Conservation (phyloP, 2,329 filamentous ascomycete species). For the Cladophialophora immunda region DNA sequence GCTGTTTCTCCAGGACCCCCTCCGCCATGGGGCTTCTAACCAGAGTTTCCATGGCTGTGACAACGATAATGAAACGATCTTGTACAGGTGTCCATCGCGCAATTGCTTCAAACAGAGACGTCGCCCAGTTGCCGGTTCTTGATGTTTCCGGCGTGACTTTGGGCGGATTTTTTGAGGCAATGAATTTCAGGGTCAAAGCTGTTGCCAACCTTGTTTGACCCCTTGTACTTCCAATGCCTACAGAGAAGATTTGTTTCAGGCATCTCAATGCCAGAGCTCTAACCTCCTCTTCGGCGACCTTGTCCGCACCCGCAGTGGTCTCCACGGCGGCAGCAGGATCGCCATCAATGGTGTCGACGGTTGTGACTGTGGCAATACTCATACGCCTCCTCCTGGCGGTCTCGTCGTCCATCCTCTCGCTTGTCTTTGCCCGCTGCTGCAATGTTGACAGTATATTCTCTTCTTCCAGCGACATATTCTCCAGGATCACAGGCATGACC, state of each 20-base stretch:
- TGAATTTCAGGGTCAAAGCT: slow-evolving; percentile 75
- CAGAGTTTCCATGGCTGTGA: slow-evolving; percentile 81
- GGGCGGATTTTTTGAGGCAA: slow-evolving; percentile 65
- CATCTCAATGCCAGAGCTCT: slow-evolving; percentile 85
- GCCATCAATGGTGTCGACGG: slow-evolving; percentile 73
- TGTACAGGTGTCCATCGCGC: slow-evolving; percentile 92
- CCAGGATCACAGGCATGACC: slow-evolving; percentile 83
- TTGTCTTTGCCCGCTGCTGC: slow-evolving; percentile 70
- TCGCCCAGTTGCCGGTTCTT: slow-evolving; percentile 75
- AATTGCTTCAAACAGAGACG: slow-evolving; percentile 79
- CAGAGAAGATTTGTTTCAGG: slow-evolving; percentile 83
- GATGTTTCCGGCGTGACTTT: slow-evolving; percentile 53
- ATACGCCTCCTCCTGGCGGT: slow-evolving; percentile 71
- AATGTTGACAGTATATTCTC: slow-evolving; percentile 75
- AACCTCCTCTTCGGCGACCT: slow-evolving; percentile 86
- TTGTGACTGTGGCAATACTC: slow-evolving; percentile 81
- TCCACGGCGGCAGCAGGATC: slow-evolving; percentile 72
- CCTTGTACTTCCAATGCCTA: slow-evolving; percentile 70
- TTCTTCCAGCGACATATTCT: slow-evolving; percentile 82
- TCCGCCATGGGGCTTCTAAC: slow-evolving; percentile 73
- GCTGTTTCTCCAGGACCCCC: slow-evolving; percentile 75
- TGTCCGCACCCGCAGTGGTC: slow-evolving; percentile 86
- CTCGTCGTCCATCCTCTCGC: slow-evolving; percentile 74
- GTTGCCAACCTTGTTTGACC: slow-evolving; percentile 83
- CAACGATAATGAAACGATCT: slow-evolving; percentile 88